Evolutionary conservation across 352 stramenopile species (phyloP), one percentile per base, ranked within the genome.

Genomic region (Pythium sukuiense): DNA sequence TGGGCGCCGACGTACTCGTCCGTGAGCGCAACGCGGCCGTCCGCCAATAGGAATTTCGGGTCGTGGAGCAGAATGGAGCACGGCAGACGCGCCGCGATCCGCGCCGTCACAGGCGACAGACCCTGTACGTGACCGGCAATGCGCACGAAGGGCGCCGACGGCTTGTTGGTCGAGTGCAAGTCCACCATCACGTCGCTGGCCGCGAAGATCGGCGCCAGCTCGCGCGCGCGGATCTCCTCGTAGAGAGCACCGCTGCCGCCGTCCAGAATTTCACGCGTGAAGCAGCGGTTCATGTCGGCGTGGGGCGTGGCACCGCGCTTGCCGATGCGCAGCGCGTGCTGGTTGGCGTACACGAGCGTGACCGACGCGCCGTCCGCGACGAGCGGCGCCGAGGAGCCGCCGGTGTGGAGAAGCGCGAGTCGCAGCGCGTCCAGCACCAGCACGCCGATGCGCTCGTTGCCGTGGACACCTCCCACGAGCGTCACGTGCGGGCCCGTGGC

Each of bases 101-200:
- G 61, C 62, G 71, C 53, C 35, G 79, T 41, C 11, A 56, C 37
- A 2, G 30, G n/a, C 18, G 74, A 68, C 26, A 88, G 65, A 11
- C 56, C 66, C 6, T 56, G 62, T 8, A 70, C 16, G 59, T 77
- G 63, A 5, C 83, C 85, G 1, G 81, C 79, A 29, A 93, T 56
- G 41, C 82, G 80, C 35, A 90, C 67, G 43, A 93, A 93, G 11
- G 83, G 83, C 26, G 64, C 63, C 4, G 85, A 92, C 29, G 81
- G 79, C 48, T 89, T 89, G 70, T 93, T 93, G 24, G 85, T 90
- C 70, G 85, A 89, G 64, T 93, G 85, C 45, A 92, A 59, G 65
- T 93, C 81, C 53, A 93, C 61, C 60, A 93, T 59, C 54, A 93
- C 54, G 69, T 92, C 76, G 45, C 69, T 86, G 9, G 65, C 14